phyloP scores from a whole-genome alignment of 495 filamentous ascomycete species.

The Penicillium psychrofluorescens region DNA sequence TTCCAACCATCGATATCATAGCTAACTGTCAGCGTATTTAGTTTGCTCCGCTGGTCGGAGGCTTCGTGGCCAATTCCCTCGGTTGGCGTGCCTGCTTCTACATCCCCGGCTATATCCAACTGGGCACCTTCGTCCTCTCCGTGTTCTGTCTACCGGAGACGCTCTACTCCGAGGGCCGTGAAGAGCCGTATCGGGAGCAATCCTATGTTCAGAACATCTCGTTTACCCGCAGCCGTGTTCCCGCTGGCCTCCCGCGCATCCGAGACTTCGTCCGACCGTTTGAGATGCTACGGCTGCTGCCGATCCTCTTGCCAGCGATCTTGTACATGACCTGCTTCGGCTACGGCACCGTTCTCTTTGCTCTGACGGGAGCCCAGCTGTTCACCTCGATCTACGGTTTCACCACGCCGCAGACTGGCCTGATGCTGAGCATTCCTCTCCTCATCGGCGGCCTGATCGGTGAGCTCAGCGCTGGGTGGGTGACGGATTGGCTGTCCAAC shows the following conservation, averaged over 20 bases:
- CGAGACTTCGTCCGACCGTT: constrained; percentile 18
- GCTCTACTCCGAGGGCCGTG: constrained; percentile 7
- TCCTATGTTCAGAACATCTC: constrained; percentile 6
- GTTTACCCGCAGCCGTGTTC: constrained; percentile 6
- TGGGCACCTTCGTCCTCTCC: constrained; percentile 7
- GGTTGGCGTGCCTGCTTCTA: constrained; percentile 21
- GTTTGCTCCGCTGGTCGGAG: constrained; percentile 13
- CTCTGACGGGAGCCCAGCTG: constrained; percentile 15
- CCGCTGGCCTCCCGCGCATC: constrained; percentile 5
- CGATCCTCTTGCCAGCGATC: constrained; percentile 14
- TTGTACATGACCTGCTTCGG: constrained; percentile 16
- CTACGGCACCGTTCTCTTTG: constrained; percentile 20
- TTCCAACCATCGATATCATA: too few relatives aligned
- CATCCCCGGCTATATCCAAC: constrained; percentile 14
- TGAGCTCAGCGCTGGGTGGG: constrained; percentile 19
- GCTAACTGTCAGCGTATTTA: too few relatives aligned
- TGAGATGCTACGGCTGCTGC: constrained; percentile 18
- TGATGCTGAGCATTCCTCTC: constrained; percentile 20
- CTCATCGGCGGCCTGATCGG: constrained; percentile 21
- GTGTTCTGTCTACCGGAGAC: constrained; percentile 25
- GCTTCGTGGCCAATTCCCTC: constrained; percentile 13
- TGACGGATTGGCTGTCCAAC: constrained; percentile 22
- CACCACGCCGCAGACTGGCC: constrained; percentile 19
- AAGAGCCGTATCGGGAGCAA: too few relatives aligned
- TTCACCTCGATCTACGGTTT: constrained; percentile 18